phyloP scores from a whole-genome alignment of 192 early-diverging fungal genomes.

The Piromyces sp. region DNA sequence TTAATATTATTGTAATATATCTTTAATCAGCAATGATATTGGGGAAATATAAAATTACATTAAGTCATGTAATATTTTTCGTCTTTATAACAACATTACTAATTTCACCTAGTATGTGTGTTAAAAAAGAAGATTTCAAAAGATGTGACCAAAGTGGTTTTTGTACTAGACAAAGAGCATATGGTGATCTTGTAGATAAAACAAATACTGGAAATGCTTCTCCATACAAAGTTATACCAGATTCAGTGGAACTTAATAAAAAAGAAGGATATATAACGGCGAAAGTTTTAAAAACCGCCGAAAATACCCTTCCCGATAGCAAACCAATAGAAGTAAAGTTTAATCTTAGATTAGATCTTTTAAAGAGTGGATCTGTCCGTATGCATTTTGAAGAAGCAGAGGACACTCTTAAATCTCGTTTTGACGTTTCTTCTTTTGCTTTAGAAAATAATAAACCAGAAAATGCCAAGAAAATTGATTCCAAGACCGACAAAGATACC shows the following conservation, averaged over 20 bases:
- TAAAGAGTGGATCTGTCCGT: slow-evolving; percentile 18
- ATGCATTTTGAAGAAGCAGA: slow-evolving; percentile 15
- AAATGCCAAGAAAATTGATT: neutral
- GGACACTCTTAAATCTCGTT: slow-evolving; percentile 2
- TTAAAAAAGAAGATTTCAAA: slow-evolving; percentile 61
- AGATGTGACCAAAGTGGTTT: slow-evolving; percentile 72
- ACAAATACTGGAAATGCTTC: slow-evolving; percentile 10
- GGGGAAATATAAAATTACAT: neutral
- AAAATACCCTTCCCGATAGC: neutral
- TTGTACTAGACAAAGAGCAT: slow-evolving; percentile 72
- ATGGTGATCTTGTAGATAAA: slow-evolving; percentile 45
- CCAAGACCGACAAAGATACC: neutral
- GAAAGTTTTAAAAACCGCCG: slow-evolving; percentile 31
- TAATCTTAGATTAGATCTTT: slow-evolving; percentile 26
- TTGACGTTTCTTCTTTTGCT: neutral
- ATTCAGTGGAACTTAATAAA: slow-evolving; percentile 31
- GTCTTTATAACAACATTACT: neutral
- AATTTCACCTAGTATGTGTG: neutral
- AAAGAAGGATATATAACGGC: slow-evolving; percentile 25
- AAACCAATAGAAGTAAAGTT: slow-evolving; percentile 1
- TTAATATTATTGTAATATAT: too few relatives aligned
- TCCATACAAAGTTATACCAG: slow-evolving; percentile 42
- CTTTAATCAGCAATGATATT: neutral
- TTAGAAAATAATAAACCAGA: neutral
- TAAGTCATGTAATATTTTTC: neutral